Base-by-base conservation (phyloP, 768 basidiomycete genomes). In the Paxillus involutus region DNA sequence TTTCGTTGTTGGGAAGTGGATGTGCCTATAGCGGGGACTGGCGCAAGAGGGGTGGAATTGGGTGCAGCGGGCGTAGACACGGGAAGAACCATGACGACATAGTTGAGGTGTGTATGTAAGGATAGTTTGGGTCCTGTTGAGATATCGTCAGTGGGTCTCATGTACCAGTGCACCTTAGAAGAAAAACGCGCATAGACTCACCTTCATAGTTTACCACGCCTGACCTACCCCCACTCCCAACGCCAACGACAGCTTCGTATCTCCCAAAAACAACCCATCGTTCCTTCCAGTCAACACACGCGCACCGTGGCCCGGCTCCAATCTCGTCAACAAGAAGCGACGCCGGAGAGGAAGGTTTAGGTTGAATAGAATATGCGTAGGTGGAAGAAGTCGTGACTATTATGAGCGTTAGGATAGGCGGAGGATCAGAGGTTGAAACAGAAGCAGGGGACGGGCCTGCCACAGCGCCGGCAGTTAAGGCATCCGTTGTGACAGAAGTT, bases 181-280 rank as follows among this genome's bases (percentile, higher is more conserved):
- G 6, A 26, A 17, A 19, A 5, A 12, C 35, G 36, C 17, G 32
- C 37, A 8, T 3, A 21, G 24, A 52, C 70, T 47, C 51, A 89
- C 95, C 96, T 78, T 98, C 97, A 63, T 94, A 92, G 0, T 94
- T 94, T 65, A 86, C 93, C 49, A 90, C 93, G 0, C 88, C 80
- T 5, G 91, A 88, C 54, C 94, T 75, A 4, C 89, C 92, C 16
- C 94, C 91, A 0, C 82, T 79, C 0, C 87, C 85, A 63, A 91
- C 94, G 8, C 89, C 76, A 62, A 95, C 95, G 19, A 98, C 86
- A 4, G 94, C 95, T 62, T 98, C 96, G 44, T 97, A 91, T 53
- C 90, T 73, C 0, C 94, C 96, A 2, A 98, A 80, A 12, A 94
- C 82, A 62, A 97, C 85, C 63, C 89, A 85, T 41, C 74, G 76